A percentile compares a stretch with the other conserved stretches of the same genome.
These are phyloP conservation scores for Leucoagaricus sp. DNA, from an alignment of 1,284 basidiomycete species.

Conservation along the genomic window DNA sequence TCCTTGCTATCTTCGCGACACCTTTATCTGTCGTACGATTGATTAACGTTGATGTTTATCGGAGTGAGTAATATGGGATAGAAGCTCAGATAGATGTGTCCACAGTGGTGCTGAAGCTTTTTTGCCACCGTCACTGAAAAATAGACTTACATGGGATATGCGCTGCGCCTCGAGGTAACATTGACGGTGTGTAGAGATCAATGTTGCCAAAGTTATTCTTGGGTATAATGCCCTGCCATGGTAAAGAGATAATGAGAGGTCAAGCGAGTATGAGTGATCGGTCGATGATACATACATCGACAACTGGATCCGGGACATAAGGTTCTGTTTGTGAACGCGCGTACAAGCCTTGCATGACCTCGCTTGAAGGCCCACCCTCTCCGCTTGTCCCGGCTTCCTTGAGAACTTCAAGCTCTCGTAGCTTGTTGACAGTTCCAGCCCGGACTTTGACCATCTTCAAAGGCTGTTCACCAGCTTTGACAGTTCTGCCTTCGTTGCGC, in stretches of 20 bases:
- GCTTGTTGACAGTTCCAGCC: constrained; percentile 80
- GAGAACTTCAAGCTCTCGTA: constrained; percentile 82
- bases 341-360: constrained; percentile 87
- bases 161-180: constrained; percentile 88
- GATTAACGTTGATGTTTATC: constrained; percentile 6
- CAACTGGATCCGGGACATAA: constrained; percentile 78
- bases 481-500: constrained; percentile 74
- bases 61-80: constrained; percentile 3
- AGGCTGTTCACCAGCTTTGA: constrained; percentile 79
- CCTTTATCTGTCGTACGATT: constrained; percentile 69
- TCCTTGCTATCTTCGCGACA: constrained; percentile 85
- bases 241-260: constrained; percentile 6
- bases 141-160: constrained; percentile 82
- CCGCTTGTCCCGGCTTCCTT: constrained; percentile 42
- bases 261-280: constrained; percentile 13
- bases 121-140: constrained; percentile 13
- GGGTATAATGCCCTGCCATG: constrained; percentile 84
- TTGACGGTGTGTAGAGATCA: constrained; percentile 92
- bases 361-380: constrained; percentile 44
- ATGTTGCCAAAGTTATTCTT: constrained; percentile 98
- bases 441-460: constrained; percentile 91
- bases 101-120: not conserved
- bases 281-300: constrained; percentile 60
- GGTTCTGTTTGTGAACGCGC: constrained; percentile 84
- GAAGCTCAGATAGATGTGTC: not conserved